Percentiles rank a stretch among this genome's conserved stretches.
Conservation (phyloP, 2,329 filamentous ascomycete genomes). For the Xylaria sp. region DNA sequence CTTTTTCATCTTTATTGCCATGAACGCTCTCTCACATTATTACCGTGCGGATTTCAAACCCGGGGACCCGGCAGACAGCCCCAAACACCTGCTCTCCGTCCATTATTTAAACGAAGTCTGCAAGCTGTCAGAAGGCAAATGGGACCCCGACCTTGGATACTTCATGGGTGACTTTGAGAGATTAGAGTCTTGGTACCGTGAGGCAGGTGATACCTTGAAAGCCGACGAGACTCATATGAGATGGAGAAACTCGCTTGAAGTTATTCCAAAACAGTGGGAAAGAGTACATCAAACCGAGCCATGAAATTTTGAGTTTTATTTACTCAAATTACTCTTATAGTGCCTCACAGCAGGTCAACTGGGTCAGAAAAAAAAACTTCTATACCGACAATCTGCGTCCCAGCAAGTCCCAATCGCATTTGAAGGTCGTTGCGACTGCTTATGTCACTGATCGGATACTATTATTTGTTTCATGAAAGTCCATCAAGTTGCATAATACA, state of each 20-base stretch:
- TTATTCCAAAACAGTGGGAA: slow-evolving; percentile 37
- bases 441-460: neutral
- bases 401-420: neutral
- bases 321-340: neutral
- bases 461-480: neutral
- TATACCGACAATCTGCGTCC: neutral
- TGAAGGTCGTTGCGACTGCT: neutral
- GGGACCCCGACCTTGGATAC: slow-evolving; percentile 40
- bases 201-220: slow-evolving; percentile 33
- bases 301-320: neutral
- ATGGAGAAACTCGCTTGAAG: slow-evolving; percentile 35
- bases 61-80: slow-evolving; percentile 24
- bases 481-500: neutral
- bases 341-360: neutral
- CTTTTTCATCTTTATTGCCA: slow-evolving; percentile 38
- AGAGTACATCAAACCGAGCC: slow-evolving; percentile 25
- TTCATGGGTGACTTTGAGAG: slow-evolving; percentile 39
- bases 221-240: slow-evolving; percentile 33
- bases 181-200: slow-evolving; percentile 37
- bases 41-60: slow-evolving; percentile 34
- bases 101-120: slow-evolving; percentile 37
- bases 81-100: slow-evolving; percentile 32
- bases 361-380: neutral
- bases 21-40: slow-evolving; percentile 36
- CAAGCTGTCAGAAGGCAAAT: slow-evolving; percentile 36